Evolutionary conservation across 768 basidiomycete species (phyloP).

Genomic region (Suillus lakei): DNA sequence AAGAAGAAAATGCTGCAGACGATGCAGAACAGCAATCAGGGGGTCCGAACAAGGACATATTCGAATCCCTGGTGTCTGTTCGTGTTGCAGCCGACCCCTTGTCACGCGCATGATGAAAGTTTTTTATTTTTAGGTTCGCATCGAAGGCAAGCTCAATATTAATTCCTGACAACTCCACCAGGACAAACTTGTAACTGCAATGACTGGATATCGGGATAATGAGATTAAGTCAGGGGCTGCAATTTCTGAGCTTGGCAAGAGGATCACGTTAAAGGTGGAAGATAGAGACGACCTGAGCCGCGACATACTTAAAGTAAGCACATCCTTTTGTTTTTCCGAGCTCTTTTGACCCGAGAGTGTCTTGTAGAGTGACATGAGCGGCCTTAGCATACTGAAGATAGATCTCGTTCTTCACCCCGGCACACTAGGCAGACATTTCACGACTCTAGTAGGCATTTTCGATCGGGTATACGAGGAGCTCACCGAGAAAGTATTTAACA

Average conservation of each 20-base stretch:
- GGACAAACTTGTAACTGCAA: constrained; percentile 98
- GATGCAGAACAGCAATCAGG: constrained; percentile 37
- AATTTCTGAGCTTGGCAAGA: constrained; percentile 88
- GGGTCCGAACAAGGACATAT: constrained; percentile 80
- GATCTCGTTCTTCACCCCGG: constrained; percentile 90
- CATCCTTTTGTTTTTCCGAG: not conserved
- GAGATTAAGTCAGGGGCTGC: constrained; percentile 96
- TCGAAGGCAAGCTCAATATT: not conserved
- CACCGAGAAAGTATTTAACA: constrained; percentile 80
- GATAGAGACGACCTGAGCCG: constrained; percentile 91
- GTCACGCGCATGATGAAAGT: constrained; percentile 97
- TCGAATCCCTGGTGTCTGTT: constrained; percentile 83
- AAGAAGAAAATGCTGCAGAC: constrained; percentile 8
- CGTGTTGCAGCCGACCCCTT: constrained; percentile 81
- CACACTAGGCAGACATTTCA: constrained; percentile 96
- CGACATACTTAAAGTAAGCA: constrained; percentile 87
- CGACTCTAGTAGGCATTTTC: constrained; percentile 93
- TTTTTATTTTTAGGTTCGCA: constrained; percentile 88
- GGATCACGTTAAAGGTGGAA: constrained; percentile 86
- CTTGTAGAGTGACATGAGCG: constrained; percentile 87
- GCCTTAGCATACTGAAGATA: constrained; percentile 91
- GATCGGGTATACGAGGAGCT: constrained; percentile 95
- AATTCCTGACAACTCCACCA: constrained; percentile 31
- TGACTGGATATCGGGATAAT: constrained; percentile 93
- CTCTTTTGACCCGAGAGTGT: not conserved